Base-by-base conservation (phyloP, 129 eudicot genomes). In the Lonicera japonica region DNA sequence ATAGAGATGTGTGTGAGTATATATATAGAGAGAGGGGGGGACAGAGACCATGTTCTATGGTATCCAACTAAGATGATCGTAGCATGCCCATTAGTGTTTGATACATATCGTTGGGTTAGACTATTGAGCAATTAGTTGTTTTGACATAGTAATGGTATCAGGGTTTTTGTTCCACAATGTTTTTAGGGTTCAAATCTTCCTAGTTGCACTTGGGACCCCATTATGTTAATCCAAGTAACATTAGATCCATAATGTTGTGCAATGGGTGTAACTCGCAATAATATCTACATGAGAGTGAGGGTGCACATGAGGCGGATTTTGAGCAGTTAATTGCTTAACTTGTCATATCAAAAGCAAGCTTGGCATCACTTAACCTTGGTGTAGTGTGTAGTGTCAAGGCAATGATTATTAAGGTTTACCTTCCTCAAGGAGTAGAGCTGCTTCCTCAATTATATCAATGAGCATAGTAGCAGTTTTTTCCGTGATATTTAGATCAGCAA, bases 381-480 rank as follows among this genome's bases (percentile, higher is more conserved):
- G 34, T 23, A 58, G 48, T 60, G 45, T 23, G 5, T 5, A 53
- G 23, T 58, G 25, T 43, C 56, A 24, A 66, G 63, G 55, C 0
- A 13, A 34, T 21, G 21, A 54, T 7, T 41, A 73, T 45, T 9
- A 54, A 3, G 21, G 23, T 21, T 60, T 75, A 88, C 98, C 98
- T 85, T 92, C 98, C 70, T 92, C 95, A 25, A 92, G 96, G 69
- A 92, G 91, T 64, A 62, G 5, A 56, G 78, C 64, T 64, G 96
- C 96, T 78, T 85, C 83, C 72, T 85, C 98, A 74, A 85, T 78
- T 61, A 73, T 80, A 66, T 73, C 77, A 65, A 75, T 74, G 56
- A 92, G 96, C 91, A 69, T 82, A 52, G 71, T 61, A 25, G 95
- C 85, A 25, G 98, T 87, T 34, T 75, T 73, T 24, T 69, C 69